Percentiles rank a stretch among this genome's conserved stretches.
These are phyloP conservation scores for Dryas integrifolia DNA, from an alignment of 331 rosid genomes.

Conservation along the genomic window DNA sequence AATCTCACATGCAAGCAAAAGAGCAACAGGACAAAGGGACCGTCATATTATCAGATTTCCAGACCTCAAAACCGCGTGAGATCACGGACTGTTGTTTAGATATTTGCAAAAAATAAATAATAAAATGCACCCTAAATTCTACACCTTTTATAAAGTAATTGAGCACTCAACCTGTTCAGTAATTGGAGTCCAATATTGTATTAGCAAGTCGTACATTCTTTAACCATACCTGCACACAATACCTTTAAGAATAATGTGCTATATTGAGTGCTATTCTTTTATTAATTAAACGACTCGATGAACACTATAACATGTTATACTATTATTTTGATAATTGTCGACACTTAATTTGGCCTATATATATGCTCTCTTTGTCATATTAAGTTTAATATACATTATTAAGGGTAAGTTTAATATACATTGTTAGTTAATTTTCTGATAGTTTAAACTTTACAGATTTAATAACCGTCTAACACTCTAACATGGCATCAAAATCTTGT, in stretches of 20 bases:
- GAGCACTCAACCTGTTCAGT: not conserved
- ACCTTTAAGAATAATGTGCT: not conserved
- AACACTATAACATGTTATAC: too few species aligned
- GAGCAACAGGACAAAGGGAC: conserved; percentile 44
- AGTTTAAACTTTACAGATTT: too few species aligned
- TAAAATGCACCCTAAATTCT: conserved; percentile 9
- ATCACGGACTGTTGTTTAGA: conserved; percentile 26
- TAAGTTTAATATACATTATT: too few species aligned
- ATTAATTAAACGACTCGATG: too few species aligned
- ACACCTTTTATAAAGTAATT: conserved; percentile 15
- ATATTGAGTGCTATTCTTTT: too few species aligned
- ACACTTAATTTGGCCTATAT: too few species aligned
- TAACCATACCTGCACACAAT: not conserved
- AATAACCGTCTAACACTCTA: too few species aligned
- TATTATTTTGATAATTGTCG: too few species aligned
- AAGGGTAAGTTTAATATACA: too few species aligned
- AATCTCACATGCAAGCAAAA: conserved; percentile 38
- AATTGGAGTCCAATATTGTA: not conserved
- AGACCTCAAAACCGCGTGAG: conserved; percentile 57
- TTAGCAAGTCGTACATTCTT: not conserved
- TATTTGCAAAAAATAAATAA: not conserved
- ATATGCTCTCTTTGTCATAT: too few species aligned
- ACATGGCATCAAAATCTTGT: too few species aligned
- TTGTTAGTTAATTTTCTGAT: too few species aligned
- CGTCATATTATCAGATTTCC: conserved; percentile 35